phyloP scores from a whole-genome alignment of 192 early-diverging fungal species.

The Rhizophagus sp. region DNA sequence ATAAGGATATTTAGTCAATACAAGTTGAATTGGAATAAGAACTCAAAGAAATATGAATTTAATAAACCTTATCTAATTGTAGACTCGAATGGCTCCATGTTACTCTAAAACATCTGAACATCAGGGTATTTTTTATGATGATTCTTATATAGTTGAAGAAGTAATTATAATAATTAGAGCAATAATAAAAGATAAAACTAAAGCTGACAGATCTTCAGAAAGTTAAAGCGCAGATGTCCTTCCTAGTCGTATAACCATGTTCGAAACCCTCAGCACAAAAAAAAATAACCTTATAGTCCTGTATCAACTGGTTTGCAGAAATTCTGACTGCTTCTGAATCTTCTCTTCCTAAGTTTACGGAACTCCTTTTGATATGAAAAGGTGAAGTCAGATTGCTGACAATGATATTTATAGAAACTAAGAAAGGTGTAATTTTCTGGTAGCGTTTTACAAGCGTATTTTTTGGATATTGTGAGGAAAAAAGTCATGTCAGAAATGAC shows the following conservation, averaged over 20 bases:
- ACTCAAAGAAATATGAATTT: neutral
- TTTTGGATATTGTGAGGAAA: conserved; percentile 1
- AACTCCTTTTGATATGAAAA: conserved; percentile 13
- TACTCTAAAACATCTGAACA: neutral
- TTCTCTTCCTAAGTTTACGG: neutral
- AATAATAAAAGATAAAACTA: too few species aligned
- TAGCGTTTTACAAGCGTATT: neutral
- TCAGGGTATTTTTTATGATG: too few species aligned
- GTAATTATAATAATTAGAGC: too few species aligned
- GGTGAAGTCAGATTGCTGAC: conserved; percentile 15
- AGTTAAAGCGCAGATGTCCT: neutral
- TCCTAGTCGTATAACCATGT: conserved; percentile 15
- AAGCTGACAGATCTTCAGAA: neutral
- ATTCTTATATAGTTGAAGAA: too few species aligned
- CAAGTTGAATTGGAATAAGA: conserved; percentile 9
- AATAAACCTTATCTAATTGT: conserved; percentile 1
- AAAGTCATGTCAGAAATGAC: neutral
- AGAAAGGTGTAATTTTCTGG: conserved; percentile 2
- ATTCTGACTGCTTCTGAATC: neutral
- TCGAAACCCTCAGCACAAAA: neutral
- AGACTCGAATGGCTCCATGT: neutral
- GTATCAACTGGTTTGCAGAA: neutral
- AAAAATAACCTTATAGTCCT: neutral
- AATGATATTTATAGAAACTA: conserved; percentile 7
- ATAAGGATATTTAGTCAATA: conserved; percentile 17